Evolutionary conservation across 495 filamentous ascomycete species (phyloP), one percentile per base, ranked within the genome.

Genomic region (Neurospora sp.): DNA sequence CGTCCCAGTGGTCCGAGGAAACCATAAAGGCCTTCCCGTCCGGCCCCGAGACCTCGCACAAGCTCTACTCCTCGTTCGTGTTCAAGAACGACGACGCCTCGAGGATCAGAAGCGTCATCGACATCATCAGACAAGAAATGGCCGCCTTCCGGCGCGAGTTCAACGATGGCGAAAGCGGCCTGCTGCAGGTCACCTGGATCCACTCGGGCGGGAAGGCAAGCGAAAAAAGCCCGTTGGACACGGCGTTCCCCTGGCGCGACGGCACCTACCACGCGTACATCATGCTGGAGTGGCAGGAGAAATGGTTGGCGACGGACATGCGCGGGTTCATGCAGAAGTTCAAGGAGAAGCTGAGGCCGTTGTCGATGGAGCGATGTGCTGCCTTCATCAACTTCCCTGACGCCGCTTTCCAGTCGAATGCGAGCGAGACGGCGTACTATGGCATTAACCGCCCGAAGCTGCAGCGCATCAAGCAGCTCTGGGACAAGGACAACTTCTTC

Each of bases 1-100:
- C 75, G 18, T 42, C 31, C n/a, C 78, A 80, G 72, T 80, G 78
- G 78, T 61, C 65, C 7, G 78, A 80, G 40, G 78, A 80, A 70
- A 77, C 73, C 40, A 69, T 68, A 31, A 71, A 71, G 46, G 70
- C 78, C 2, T 74, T 59, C 46, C 76, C 78, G 3, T 72, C 46
- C 12, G 76, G 31, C 31, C 3, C 31, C 5, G 31, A 77, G 37
- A 71, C 39, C 14, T 72, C 71, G 18, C 75, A 72, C 69, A 53
- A 73, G 16, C 27, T 78, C 5, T 79, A 72, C 48, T 74, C 68
- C 10, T 79, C 77, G 18, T 75, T 77, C 20, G 71, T 70, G 9
- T 69, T 73, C 20, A 40, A 53, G 27, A 53, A 41, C 46, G 46
- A 41, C 46, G 46, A 53, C 46, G 20, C 46, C n/a, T 11, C n/a